Base-by-base conservation (phyloP, 176 grass and related monocot species). In the Oryza officinalis region DNA sequence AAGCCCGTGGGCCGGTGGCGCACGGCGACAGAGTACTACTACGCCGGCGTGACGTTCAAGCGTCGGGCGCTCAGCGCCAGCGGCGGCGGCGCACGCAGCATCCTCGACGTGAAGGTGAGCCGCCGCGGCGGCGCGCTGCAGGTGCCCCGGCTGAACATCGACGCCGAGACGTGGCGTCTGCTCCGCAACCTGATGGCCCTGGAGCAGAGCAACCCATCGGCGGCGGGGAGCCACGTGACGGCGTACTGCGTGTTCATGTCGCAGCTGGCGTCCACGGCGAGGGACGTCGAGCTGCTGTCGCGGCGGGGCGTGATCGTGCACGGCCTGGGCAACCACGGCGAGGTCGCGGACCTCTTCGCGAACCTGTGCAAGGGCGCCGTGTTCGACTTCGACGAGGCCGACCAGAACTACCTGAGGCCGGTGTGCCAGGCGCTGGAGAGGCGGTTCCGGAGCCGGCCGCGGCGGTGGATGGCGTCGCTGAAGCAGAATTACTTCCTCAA, bases 181-280 rank as follows among this genome's bases (percentile, higher is more conserved):
- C 38, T 79, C 18, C 83, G 83, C 3, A 85, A 84, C 46, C 73
- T 77, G 33, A 78, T 85, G 65, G 83, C 37, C 33, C 65, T 78
- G 32, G 83, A 85, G 83, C 33, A 78, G 49, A 7, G 31, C 7
- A 85, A 71, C 75, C 26, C 66, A 12, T 18, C 17, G 64, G 4
- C 17, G 14, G 18, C n/a, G 2, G 65, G 66, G 26, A 71, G 50
- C 12, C 17, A 78, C 20, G 74, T 85, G 26, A 85, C 66, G 7
- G 74, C 83, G 1, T 85, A 79, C 66, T 85, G 83, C 20, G 5
- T 85, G 15, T 85, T 85, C 83, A 63, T 85, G 65, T 85, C 75
- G 1, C 75, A 78, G 83, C 0, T 85, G 11, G 66, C 75, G 5
- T 63, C 46, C 49, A 78, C 32, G 6, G 1, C 17, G 0, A 14